Evolutionary conservation across 306 rosid genomes (phyloP).

Genomic region (Medicago arabica): DNA sequence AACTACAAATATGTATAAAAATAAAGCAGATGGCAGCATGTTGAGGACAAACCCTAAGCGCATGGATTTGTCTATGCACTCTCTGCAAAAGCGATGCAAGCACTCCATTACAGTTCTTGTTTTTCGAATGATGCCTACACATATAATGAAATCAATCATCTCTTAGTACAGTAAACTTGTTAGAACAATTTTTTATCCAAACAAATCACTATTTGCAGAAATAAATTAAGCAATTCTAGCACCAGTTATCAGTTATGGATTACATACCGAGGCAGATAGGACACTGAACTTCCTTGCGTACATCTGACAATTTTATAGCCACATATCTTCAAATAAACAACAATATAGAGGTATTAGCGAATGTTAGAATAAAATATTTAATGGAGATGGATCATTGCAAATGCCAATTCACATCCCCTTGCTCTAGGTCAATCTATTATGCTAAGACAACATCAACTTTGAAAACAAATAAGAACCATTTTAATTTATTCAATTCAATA

Average conservation of each 20-base stretch:
- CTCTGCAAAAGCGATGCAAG: conserved; percentile 89
- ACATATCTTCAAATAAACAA: conserved; percentile 60
- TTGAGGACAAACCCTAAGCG: conserved; percentile 67
- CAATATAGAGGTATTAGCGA: conserved; percentile 37
- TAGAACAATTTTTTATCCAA: background rate
- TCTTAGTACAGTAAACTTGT: background rate
- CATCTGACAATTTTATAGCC: conserved; percentile 61
- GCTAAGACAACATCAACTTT: background rate
- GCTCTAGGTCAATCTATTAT: background rate
- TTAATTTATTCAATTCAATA: conserved; percentile 10
- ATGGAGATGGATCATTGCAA: conserved; percentile 10
- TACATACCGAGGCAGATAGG: conserved; percentile 85
- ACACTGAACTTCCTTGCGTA: conserved; percentile 77
- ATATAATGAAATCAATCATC: conserved; percentile 29
- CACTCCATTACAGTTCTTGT: conserved; percentile 90
- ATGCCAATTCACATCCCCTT: conserved; percentile 24
- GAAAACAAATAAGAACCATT: background rate
- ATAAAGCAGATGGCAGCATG: conserved; percentile 4
- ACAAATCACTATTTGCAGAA: background rate
- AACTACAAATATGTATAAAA: background rate
- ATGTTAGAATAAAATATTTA: conserved; percentile 13
- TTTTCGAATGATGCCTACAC: conserved; percentile 80
- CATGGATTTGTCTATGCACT: conserved; percentile 93
- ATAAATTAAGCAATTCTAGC: conserved; percentile 25
- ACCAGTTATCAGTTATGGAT: conserved; percentile 10